Conservation (phyloP, 495 filamentous ascomycete genomes). For the Tricharina praecox region DNA sequence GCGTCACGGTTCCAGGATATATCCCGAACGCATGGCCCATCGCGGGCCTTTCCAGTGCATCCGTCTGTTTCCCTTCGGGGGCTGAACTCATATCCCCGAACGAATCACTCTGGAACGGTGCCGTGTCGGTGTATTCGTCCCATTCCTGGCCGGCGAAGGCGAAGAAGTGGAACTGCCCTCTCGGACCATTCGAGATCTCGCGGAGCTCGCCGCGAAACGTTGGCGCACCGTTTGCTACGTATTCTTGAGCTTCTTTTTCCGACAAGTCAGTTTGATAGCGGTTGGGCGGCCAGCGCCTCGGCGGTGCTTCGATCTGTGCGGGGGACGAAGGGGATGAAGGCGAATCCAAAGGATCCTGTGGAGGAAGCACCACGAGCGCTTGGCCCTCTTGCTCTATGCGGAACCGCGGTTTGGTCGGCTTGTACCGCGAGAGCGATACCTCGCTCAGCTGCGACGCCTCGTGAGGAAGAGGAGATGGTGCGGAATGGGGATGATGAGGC, state of each 20-base stretch:
- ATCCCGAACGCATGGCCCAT: conserved; percentile 35
- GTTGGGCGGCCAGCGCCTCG: conserved; percentile 4
- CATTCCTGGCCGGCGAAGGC: conserved; percentile 26
- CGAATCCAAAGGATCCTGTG: conserved; percentile 14
- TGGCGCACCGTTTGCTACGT: conserved; percentile 24
- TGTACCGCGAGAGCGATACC: conserved; percentile 18
- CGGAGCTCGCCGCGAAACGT: conserved; percentile 21
- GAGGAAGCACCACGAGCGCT: conserved; percentile 23
- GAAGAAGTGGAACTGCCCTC: conserved; percentile 22
- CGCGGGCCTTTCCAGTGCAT: conserved; percentile 34
- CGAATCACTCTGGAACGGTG: conserved; percentile 24
- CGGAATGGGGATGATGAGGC: conserved; percentile 2
- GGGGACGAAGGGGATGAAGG: conserved; percentile 23
- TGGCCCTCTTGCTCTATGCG: conserved; percentile 23
- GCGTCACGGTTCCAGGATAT: conserved; percentile 32
- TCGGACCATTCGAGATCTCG: conserved; percentile 23
- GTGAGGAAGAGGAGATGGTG: conserved; percentile 3
- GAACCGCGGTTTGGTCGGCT: conserved; percentile 15
- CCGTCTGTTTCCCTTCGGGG: conserved; percentile 23
- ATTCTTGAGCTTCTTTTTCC: conserved; percentile 18
- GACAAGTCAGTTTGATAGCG: conserved; percentile 21
- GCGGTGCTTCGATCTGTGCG: conserved; percentile 10
- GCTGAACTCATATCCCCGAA: conserved; percentile 27
- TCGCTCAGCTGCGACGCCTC: conserved; percentile 21
- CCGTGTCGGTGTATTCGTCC: conserved; percentile 25